phyloP scores from a whole-genome alignment of 192 early-diverging fungal species.

The Backusella sp. region DNA sequence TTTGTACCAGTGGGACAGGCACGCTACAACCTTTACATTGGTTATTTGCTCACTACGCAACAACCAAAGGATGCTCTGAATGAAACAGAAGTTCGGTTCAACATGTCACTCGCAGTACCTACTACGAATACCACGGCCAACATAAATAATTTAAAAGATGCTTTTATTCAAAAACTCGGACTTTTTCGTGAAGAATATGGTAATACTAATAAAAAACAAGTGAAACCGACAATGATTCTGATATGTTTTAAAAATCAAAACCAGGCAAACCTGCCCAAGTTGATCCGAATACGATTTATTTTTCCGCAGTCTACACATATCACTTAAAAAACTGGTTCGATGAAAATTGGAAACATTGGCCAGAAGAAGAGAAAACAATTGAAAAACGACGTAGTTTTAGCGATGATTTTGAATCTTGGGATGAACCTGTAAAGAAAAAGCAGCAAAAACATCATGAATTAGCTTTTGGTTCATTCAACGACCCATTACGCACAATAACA shows the following conservation, averaged over 20 bases:
- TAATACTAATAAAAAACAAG: background rate
- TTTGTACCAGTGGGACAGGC: conserved; percentile 25
- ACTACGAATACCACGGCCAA: conserved; percentile 31
- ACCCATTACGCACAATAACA: conserved; percentile 48
- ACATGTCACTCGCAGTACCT: conserved; percentile 36
- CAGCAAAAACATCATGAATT: conserved; percentile 27
- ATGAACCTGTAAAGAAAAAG: conserved; percentile 9
- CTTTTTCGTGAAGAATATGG: conserved; percentile 32
- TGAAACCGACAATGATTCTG: background rate
- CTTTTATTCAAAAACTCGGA: conserved; percentile 40
- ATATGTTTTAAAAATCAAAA: conserved; percentile 13
- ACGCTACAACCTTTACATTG: conserved; percentile 14
- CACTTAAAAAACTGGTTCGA: conserved; percentile 53
- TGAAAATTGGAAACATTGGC: conserved; percentile 51
- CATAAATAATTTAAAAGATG: conserved; percentile 35
- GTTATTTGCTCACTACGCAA: conserved; percentile 22
- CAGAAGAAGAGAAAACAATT: conserved; percentile 8
- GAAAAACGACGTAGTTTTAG: conserved; percentile 10
- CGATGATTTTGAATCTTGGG: conserved; percentile 15
- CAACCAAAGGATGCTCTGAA: background rate
- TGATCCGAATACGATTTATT: background rate
- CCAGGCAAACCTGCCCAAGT: background rate
- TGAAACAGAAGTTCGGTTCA: conserved; percentile 41
- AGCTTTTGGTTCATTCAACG: conserved; percentile 55
- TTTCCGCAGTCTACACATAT: conserved; percentile 48